Evolutionary conservation across 2,329 filamentous ascomycete genomes (phyloP).

Genomic region (Podosphaera xanthii): DNA sequence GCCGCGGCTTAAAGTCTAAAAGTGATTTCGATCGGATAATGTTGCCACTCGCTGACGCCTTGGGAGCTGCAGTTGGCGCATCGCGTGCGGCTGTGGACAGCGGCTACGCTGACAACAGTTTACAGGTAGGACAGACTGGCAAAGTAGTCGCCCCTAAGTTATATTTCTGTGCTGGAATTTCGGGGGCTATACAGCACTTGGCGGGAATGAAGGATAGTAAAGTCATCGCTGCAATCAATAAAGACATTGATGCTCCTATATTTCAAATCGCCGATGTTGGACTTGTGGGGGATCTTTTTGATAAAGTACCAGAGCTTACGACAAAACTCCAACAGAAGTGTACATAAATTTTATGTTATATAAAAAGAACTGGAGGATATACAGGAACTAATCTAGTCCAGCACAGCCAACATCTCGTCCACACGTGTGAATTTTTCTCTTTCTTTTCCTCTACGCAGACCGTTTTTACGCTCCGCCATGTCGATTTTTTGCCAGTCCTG

Average conservation of each 20-base stretch:
- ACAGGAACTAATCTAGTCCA: conserved; percentile 17
- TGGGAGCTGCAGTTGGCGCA: conserved; percentile 89
- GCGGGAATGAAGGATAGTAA: conserved; percentile 99
- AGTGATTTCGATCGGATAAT: conserved; percentile 91
- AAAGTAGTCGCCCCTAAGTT: conserved; percentile 95
- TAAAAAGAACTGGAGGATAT: conserved; percentile 19
- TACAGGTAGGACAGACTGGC: conserved; percentile 94
- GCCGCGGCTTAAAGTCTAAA: conserved; percentile 89
- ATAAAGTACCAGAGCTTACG: conserved; percentile 85
- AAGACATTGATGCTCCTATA: conserved; percentile 88
- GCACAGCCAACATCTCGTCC: conserved; percentile 32
- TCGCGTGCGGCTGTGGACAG: conserved; percentile 90
- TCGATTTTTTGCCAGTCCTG: conserved; percentile 74
- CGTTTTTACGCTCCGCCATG: conserved; percentile 45
- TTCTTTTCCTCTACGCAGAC: conserved; percentile 45
- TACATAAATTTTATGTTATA: conserved; percentile 30
- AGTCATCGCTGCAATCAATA: conserved; percentile 97
- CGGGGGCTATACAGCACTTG: conserved; percentile 90
- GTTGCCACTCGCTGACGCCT: conserved; percentile 70
- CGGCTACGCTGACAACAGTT: conserved; percentile 91
- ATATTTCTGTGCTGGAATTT: conserved; percentile 89
- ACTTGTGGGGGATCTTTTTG: conserved; percentile 83
- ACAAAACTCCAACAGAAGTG: conserved; percentile 47
- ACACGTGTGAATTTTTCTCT: conserved; percentile 46
- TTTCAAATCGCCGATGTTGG: conserved; percentile 97